Conservation (phyloP, 441 rosid genomes). For the California macrophylla region DNA sequence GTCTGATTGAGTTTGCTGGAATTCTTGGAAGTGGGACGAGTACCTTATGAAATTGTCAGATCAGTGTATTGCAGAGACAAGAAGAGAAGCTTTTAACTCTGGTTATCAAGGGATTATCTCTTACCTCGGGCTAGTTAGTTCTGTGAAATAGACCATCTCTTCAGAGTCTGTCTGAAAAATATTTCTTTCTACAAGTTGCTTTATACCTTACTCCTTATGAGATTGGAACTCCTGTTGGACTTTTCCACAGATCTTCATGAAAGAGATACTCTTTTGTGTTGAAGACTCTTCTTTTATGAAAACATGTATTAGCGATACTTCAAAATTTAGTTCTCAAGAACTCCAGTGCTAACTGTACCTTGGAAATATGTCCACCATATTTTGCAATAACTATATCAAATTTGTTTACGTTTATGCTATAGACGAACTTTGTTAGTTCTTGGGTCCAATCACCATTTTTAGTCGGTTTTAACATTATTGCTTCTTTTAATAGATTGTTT, state of each 20-base stretch:
- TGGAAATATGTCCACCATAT: background rate
- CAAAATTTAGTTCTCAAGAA: background rate
- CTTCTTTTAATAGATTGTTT: slow-evolving; percentile 52
- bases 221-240: background rate
- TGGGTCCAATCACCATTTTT: background rate
- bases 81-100: background rate
- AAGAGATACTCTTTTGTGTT: background rate
- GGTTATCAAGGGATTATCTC: background rate
- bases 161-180: background rate
- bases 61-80: background rate
- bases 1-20: slow-evolving; percentile 1
- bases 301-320: background rate
- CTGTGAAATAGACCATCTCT: background rate
- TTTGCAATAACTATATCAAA: background rate
- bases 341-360: background rate
- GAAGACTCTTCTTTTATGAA: background rate
- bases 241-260: background rate
- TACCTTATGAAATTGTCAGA: background rate
- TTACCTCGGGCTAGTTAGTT: background rate
- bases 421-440: background rate
- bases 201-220: background rate
- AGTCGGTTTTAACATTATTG: slow-evolving; percentile 9
- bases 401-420: background rate
- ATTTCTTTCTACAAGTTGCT: background rate
- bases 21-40: background rate